Base-by-base conservation (phyloP, 2,329 filamentous ascomycete species). In the Aspergillus novoparasiticus region DNA sequence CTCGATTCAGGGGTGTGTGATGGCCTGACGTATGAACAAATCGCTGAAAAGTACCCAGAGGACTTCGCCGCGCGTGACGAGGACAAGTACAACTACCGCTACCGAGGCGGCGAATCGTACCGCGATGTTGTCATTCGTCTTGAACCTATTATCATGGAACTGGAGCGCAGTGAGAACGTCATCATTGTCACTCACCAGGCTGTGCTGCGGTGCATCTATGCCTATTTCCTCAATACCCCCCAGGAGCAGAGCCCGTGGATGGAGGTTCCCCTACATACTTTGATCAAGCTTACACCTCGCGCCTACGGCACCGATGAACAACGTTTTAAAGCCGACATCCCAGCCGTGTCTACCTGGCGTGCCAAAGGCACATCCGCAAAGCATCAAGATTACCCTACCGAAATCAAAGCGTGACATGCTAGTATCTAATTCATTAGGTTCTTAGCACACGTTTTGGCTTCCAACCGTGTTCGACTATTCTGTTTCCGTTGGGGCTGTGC, bases 1-100 rank as follows among this genome's bases (percentile, higher is more conserved):
- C 89, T 99, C 43, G 95, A 99, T 78, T 94, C 93, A 1, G 95
- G 95, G 57, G 92, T 98, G 55, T 99, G 95, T 80, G 95, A 99
- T 73, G 94, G 94, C 60, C 88, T 98, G 77, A 99, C 95, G 1
- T 97, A 97, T 77, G 92, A 93, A 73, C 91, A 99, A 76, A 98
- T 99, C 75, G 93, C 95, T 73, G 88, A 96, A 72, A 83, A 86
- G 60, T 98, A 92, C 76, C 95, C 95, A 0, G 94, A 97, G 70
- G 95, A 99, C 81, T 99, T 99, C 81, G 88, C 89, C 57, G 93
- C 94, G 39, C 92, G 95, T 66, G 95, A 99, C 78, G 93, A 97
- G 69, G 95, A 99, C 84, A 99, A 99, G 80, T 98, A 98, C 87
- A 98, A 99, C 82, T 99, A 99, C 81, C 93, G 95, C 62, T 99